These are phyloP conservation scores for Phytophthora lateralis DNA, from an alignment of 352 stramenopile species.

Conservation along the genomic window DNA sequence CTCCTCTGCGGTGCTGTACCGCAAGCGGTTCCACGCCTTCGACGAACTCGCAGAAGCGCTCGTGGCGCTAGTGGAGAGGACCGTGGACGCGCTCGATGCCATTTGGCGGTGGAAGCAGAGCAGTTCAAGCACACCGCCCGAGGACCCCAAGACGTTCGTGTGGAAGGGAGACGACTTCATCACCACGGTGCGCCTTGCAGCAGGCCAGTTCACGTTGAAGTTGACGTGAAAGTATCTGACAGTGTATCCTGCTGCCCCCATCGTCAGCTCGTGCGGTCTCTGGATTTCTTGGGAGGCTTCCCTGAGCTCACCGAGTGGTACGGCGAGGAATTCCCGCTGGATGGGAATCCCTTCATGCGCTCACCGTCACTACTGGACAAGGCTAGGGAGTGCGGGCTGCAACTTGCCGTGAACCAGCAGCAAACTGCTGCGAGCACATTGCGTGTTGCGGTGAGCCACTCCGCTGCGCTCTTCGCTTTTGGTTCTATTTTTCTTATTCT, in stretches of 20 bases:
- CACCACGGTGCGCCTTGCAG: conserved; percentile 26
- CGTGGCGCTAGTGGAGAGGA: conserved; percentile 34
- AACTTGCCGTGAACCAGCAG: conserved; percentile 6
- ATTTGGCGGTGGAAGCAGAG: conserved; percentile 47
- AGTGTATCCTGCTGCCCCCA: background rate
- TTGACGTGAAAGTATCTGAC: conserved; percentile 17
- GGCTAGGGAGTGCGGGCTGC: conserved; percentile 42
- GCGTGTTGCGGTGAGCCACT: conserved; percentile 34
- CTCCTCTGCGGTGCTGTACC: conserved; percentile 46
- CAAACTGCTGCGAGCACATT: conserved; percentile 26
- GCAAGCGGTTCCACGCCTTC: conserved; percentile 69
- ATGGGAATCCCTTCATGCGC: conserved; percentile 71
- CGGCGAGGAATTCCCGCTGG: conserved; percentile 72
- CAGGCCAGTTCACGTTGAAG: conserved; percentile 13
- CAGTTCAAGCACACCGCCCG: background rate
- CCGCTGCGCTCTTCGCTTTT: background rate
- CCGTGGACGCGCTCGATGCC: conserved; percentile 41
- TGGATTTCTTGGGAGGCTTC: conserved; percentile 50
- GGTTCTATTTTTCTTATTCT: conserved; percentile 19
- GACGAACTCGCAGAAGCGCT: conserved; percentile 46
- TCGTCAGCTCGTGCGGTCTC: conserved; percentile 47
- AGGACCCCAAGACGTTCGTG: conserved; percentile 37
- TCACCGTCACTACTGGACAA: conserved; percentile 55
- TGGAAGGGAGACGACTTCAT: conserved; percentile 66
- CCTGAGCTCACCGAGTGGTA: conserved; percentile 66